Evolutionary conservation across 2,329 filamentous ascomycete species (phyloP).

Genomic region (Exophiala viscosa): DNA sequence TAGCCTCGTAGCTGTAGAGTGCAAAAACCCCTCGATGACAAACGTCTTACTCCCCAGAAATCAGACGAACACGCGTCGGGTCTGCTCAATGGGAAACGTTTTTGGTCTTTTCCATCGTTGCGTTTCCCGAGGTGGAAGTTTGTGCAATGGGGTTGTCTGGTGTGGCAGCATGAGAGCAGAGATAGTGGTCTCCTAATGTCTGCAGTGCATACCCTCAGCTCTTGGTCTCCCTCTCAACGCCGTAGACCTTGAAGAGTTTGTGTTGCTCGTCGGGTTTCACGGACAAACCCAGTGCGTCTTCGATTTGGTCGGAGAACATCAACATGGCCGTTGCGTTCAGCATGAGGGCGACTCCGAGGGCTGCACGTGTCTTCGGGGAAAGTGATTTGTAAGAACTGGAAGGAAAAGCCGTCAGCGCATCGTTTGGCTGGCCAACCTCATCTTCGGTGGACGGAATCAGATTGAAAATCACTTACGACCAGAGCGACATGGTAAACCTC

Average conservation of each 20-base stretch:
- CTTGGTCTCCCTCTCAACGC: slow-evolving; percentile 15
- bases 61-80: no score
- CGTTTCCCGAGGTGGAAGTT: no score
- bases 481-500: slow-evolving; percentile 20
- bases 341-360: slow-evolving; percentile 27
- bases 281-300: slow-evolving; percentile 24
- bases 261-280: slow-evolving; percentile 15
- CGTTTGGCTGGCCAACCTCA: neutral
- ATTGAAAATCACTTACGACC: slow-evolving; percentile 17
- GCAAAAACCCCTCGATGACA: no score
- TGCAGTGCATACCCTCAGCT: slow-evolving; percentile 2
- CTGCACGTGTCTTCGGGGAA: slow-evolving; percentile 25
- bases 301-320: slow-evolving; percentile 27
- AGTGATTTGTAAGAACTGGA: slow-evolving; percentile 27
- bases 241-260: slow-evolving; percentile 17
- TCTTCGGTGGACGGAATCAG: neutral
- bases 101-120: no score
- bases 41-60: no score
- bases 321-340: slow-evolving; percentile 26
- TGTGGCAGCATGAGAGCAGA: no score
- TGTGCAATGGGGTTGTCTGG: no score
- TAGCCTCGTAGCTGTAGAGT: no score
- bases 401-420: neutral
- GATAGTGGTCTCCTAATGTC: no score
- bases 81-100: no score